Evolutionary conservation across 1,139 yeast species (phyloP), one percentile per base, ranked within the genome.

Genomic region (Suhomyces kunorum): DNA sequence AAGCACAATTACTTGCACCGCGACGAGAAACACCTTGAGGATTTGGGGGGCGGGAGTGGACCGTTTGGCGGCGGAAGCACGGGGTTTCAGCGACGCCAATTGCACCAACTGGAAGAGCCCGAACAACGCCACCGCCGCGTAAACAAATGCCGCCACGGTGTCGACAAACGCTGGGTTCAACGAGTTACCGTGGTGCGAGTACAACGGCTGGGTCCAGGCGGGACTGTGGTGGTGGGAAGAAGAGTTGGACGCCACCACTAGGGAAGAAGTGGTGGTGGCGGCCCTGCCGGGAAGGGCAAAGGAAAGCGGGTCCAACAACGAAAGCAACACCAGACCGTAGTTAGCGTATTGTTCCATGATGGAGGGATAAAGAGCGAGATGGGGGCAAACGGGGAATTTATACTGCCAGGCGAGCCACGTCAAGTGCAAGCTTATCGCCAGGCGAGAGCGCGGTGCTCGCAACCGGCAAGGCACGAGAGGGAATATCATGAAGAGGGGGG

Each of bases 151-250:
- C 15, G 31, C 39, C 1, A 45, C 37, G 2, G 33, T 35, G 14
- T 44, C 28, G 20, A 52, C 32, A 37, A 54, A 55, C 6, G 33
- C 37, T 0, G 55, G 55, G 27, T 52, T 52, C 28, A 55, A 36
- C 4, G 57, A 39, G 34, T 53, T 55, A 7, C 38, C 48, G 9
- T 38, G 33, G 2, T 52, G 53, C 8, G 48, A 39, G 32, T 42
- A 47, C 22, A 55, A 39, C 6, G 53, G 52, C 7, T 41, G 42
- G 1, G 46, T 37, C 55, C 55, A 51, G 7, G 28, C 15, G 26
- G 28, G 18, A 12, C 5, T 13, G 34, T n/a, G 19, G 8, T 8
- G 24, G 8, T 20, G 4, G 4, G 11, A 7, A 3, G n/a, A 6
- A 20, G n/a, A 2, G 6, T 5, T 6, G 11, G 24, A 7, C n/a